A percentile compares a stretch with the other conserved stretches of the same genome.
Evolutionary conservation across 257 asterid genomes (phyloP).

Genomic region (Nicotiana attenuata): DNA sequence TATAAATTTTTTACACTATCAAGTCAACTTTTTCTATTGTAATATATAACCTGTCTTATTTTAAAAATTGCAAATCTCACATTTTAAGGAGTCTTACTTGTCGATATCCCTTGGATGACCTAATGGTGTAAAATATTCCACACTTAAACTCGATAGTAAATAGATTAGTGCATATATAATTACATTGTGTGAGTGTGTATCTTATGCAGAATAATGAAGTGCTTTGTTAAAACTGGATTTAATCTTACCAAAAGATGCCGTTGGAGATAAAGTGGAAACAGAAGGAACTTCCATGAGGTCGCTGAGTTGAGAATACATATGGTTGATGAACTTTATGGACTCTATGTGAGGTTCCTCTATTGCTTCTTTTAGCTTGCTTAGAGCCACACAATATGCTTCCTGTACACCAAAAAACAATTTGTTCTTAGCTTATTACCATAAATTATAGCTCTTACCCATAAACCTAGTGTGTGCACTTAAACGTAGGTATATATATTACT

Average conservation of each 20-base stretch:
- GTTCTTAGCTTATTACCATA: neutral
- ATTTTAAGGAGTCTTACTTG: no score
- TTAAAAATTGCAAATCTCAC: no score
- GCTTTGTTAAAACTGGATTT: neutral
- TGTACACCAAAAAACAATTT: conserved; percentile 12
- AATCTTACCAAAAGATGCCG: neutral
- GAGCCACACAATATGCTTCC: conserved; percentile 43
- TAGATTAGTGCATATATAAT: no score
- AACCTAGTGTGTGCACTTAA: neutral
- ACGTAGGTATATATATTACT: neutral
- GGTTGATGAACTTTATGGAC: conserved; percentile 43
- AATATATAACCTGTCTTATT: no score
- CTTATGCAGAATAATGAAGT: no score
- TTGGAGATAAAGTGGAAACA: neutral
- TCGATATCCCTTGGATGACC: no score
- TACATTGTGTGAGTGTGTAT: no score
- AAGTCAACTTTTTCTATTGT: no score
- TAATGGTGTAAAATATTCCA: no score
- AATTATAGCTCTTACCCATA: no score
- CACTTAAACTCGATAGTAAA: no score
- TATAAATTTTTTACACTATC: no score
- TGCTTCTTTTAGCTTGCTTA: conserved; percentile 41
- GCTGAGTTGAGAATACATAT: conserved; percentile 51
- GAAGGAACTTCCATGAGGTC: conserved; percentile 28
- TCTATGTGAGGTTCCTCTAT: conserved; percentile 51